phyloP scores from a whole-genome alignment of 768 basidiomycete species.

The Rubroboletus satanas region DNA sequence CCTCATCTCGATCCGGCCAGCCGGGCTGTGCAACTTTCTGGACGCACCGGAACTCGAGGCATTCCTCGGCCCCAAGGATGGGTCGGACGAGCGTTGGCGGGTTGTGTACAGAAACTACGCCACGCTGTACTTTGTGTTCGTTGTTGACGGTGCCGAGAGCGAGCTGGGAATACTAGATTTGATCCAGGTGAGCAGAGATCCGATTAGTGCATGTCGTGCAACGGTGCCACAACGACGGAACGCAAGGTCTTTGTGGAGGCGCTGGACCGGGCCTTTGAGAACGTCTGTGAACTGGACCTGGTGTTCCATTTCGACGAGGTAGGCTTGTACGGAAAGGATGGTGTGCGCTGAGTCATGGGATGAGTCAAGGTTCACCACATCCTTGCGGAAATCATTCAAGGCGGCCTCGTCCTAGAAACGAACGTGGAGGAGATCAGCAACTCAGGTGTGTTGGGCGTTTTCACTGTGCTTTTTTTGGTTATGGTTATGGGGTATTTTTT shows the following conservation, averaged over 20 bases:
- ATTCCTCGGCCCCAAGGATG: constrained; percentile 53
- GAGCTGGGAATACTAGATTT: constrained; percentile 94
- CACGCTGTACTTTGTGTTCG: constrained; percentile 94
- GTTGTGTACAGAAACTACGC: constrained; percentile 96
- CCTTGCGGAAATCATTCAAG: constrained; percentile 93
- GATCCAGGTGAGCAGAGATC: constrained; percentile 69
- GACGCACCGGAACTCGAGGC: constrained; percentile 86
- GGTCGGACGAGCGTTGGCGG: constrained; percentile 62
- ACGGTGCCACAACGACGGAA: constrained; percentile 1
- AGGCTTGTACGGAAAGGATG: constrained; percentile 13
- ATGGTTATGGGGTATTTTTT: constrained; percentile 2
- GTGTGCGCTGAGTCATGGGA: constrained; percentile 2
- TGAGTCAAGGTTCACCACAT: constrained; percentile 76
- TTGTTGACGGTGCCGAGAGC: constrained; percentile 94
- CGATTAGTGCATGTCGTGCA: neutral
- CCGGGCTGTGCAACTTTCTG: constrained; percentile 90
- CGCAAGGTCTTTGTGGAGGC: constrained; percentile 90
- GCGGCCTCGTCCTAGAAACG: constrained; percentile 93
- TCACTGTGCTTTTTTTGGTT: neutral
- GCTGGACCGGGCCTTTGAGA: constrained; percentile 93
- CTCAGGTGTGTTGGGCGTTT: constrained; percentile 46
- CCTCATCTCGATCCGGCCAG: constrained; percentile 76
- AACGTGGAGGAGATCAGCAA: constrained; percentile 81
- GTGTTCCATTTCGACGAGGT: constrained; percentile 99
- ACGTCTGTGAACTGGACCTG: constrained; percentile 96